Percentiles rank a stretch among this genome's conserved stretches.
Evolutionary conservation across 352 stramenopile species (phyloP).

Genomic region (Phytophthora uliginosa): DNA sequence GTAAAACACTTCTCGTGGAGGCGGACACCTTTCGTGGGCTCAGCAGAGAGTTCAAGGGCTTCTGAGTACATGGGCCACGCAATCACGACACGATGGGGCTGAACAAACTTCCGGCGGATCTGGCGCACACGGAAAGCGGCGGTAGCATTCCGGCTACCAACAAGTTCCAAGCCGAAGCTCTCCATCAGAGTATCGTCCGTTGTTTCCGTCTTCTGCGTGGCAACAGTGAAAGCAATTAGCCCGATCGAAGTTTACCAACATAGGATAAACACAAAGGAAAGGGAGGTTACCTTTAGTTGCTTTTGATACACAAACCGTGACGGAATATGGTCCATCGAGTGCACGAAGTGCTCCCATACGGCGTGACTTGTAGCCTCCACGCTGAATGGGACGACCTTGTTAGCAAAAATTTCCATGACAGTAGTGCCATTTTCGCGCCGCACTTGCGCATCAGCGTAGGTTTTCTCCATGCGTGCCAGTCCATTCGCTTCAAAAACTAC

Average conservation of each 20-base stretch:
- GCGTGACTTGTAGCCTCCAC: slow-evolving; percentile 48
- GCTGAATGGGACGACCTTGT: slow-evolving; percentile 68
- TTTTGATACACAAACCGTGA: slow-evolving; percentile 66
- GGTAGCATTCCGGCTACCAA: slow-evolving; percentile 57
- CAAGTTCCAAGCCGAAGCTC: slow-evolving; percentile 62
- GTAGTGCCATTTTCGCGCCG: slow-evolving; percentile 51
- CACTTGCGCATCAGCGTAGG: slow-evolving; percentile 60
- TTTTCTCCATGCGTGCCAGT: slow-evolving; percentile 57
- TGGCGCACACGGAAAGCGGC: slow-evolving; percentile 65
- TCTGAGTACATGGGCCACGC: slow-evolving; percentile 68
- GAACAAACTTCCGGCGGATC: slow-evolving; percentile 62
- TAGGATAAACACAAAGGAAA: background rate
- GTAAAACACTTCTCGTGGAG: slow-evolving; percentile 73
- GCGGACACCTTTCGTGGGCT: slow-evolving; percentile 61
- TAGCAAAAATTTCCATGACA: slow-evolving; percentile 67
- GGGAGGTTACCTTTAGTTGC: slow-evolving; percentile 47
- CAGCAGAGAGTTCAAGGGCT: slow-evolving; percentile 57
- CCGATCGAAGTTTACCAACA: background rate
- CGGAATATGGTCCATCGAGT: slow-evolving; percentile 71
- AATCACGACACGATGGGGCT: slow-evolving; percentile 64
- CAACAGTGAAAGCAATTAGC: slow-evolving; percentile 29
- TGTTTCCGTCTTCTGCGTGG: slow-evolving; percentile 50
- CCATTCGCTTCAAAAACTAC: slow-evolving; percentile 61
- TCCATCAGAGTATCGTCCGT: slow-evolving; percentile 65
- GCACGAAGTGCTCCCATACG: slow-evolving; percentile 66